These are phyloP conservation scores for Aureobasidium lini DNA, from an alignment of 2,329 filamentous ascomycete species.

Conservation along the genomic window DNA sequence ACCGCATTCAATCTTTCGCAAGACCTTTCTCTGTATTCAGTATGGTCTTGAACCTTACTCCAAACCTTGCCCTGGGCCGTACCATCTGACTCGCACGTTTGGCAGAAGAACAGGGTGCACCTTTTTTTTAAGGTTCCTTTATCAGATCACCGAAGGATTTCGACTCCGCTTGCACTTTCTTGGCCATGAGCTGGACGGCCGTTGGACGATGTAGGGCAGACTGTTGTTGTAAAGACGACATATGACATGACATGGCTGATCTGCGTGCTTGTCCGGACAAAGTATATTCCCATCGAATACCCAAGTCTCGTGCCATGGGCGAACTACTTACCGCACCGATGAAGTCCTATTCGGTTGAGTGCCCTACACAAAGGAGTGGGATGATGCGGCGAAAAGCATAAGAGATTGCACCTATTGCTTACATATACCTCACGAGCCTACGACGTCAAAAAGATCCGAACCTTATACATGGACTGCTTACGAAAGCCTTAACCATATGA, in stretches of 20 bases:
- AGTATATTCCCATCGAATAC: not conserved
- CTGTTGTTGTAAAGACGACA: not conserved
- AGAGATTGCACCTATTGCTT: too few species aligned
- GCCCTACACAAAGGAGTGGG: too few species aligned
- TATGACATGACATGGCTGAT: not conserved
- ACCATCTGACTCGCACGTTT: not conserved
- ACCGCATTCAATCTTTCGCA: not conserved
- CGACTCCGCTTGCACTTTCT: not conserved
- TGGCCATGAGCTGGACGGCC: not conserved
- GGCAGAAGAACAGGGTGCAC: not conserved
- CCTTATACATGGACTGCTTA: too few species aligned
- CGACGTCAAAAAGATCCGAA: too few species aligned
- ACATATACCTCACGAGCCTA: too few species aligned
- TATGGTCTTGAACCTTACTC: not conserved
- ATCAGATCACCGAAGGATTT: constrained; percentile 1
- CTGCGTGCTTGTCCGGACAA: not conserved
- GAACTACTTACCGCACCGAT: too few species aligned
- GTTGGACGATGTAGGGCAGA: not conserved
- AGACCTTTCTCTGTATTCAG: not conserved
- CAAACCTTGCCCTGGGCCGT: constrained; percentile 1
- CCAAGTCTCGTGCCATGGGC: too few species aligned
- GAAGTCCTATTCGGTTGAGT: too few species aligned
- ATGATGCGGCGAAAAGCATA: too few species aligned
- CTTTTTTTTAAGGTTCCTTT: not conserved
- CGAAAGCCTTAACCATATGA: too few species aligned